Base-by-base conservation (phyloP, 2,329 filamentous ascomycete species). In the Aschersonia sp. region DNA sequence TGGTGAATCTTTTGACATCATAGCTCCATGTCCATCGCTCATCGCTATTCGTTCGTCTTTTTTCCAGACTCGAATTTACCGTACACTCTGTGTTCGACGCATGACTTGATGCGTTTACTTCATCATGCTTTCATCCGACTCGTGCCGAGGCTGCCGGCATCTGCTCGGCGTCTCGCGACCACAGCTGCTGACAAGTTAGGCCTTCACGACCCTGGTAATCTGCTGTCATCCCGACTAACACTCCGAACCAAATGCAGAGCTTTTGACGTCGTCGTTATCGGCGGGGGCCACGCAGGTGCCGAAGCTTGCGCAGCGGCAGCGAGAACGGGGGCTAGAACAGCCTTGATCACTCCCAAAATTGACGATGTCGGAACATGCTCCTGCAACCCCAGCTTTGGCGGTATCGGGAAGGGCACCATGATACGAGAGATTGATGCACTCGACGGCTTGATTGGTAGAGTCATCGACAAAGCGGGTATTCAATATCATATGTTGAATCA, bases 401-500 rank as follows among this genome's bases (percentile, higher is more conserved):
- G 92, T n/a, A 97, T 98, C 56, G 92, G 92, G 43, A 98, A 98
- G 63, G 92, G 92, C 12, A 97, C 87, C 8, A 95, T 98, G 71
- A 71, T 98, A 45, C 82, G 90, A 41, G 92, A 98, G 65, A 83
- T 98, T 32, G 92, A 98, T 68, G 92, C 92, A 0, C 72, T 98
- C 50, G 92, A 97, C 59, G 92, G 92, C 0, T 70, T 98, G 22
- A 83, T 88, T 0, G 89, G 87, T 0, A 77, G 87, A 37, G 83
- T 95, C 29, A 87, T 95, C 50, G 92, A 98, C 67, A 90, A 92
- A 62, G 84, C 92, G 4, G 92, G 87, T 5, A 78, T 95, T n/a
- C 90, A 95, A 62, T 98, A 97, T 64, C 81, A 86, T 52, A 75
- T 94, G 14, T 65, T 98, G 58, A 98, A 98, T 64, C 73, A 79